A percentile compares a stretch with the other conserved stretches of the same genome.
These are phyloP conservation scores for Trebouxia sp. DNA, from an alignment of 139 green algal genomes.

Conservation along the genomic window DNA sequence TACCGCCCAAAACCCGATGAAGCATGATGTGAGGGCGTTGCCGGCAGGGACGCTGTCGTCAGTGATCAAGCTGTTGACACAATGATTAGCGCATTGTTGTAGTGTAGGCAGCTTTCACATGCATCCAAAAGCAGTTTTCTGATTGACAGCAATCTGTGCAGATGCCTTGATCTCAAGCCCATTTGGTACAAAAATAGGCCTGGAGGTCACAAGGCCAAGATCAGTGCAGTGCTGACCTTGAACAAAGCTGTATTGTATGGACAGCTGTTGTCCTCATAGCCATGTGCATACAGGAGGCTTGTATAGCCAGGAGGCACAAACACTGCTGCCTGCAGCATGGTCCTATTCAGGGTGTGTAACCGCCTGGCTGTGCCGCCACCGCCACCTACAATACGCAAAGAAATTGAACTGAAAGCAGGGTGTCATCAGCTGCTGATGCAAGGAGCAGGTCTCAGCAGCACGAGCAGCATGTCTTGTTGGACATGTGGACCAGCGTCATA, in stretches of 20 bases:
- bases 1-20: too few relatives aligned
- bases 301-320: constrained; percentile 50
- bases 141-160: background rate
- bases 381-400: background rate
- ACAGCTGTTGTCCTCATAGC: constrained; percentile 43
- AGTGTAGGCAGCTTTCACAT: too few relatives aligned
- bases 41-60: too few relatives aligned
- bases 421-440: background rate
- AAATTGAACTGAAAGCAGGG: background rate
- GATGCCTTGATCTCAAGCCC: background rate
- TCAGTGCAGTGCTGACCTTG: constrained; percentile 23
- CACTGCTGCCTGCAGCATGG: constrained; percentile 18
- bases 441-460: too few relatives aligned
- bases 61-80: too few relatives aligned
- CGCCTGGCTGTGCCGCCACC: background rate
- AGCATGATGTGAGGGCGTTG: too few relatives aligned
- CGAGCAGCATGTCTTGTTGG: too few relatives aligned
- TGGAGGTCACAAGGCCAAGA: too few relatives aligned
- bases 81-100: too few relatives aligned
- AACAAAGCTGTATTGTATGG: constrained; percentile 38
- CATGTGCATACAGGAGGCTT: constrained; percentile 48
- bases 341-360: background rate
- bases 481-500: too few relatives aligned
- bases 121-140: background rate
- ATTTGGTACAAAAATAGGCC: background rate